These are phyloP conservation scores for Plasmodium gallinaceum DNA, from an alignment of 169 alveolate species.

Conservation along the genomic window DNA sequence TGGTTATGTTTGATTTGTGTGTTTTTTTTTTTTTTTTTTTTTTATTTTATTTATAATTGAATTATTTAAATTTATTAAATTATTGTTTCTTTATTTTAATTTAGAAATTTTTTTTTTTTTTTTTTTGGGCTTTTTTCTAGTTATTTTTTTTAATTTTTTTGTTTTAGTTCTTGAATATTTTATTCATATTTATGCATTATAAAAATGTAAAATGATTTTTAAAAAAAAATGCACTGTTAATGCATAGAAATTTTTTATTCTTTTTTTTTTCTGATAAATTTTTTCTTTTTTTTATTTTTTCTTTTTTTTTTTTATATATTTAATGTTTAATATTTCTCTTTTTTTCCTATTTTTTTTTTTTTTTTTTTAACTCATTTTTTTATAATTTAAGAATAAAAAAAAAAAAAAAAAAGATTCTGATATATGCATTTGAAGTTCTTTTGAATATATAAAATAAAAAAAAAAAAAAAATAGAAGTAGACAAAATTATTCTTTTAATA, in stretches of 20 bases:
- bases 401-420: background rate
- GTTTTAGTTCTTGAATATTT: too few relatives aligned
- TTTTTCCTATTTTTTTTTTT: background rate
- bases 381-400: too few relatives aligned
- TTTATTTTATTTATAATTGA: too few relatives aligned
- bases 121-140: too few relatives aligned
- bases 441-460: background rate
- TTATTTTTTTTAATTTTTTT: too few relatives aligned
- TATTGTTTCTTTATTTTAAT: too few relatives aligned
- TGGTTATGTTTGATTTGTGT: too few relatives aligned
- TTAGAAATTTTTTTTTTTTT: too few relatives aligned
- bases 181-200: background rate
- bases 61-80: too few relatives aligned
- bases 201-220: background rate
- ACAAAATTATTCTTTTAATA: too few relatives aligned
- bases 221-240: conserved; percentile 3
- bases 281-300: background rate
- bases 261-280: conserved; percentile 9
- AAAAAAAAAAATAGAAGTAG: too few relatives aligned
- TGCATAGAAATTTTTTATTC: conserved; percentile 18
- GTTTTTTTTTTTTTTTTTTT: too few relatives aligned
- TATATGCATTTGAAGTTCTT: background rate
- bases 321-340: conserved; percentile 6
- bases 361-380: background rate
- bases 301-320: background rate